A percentile compares a stretch with the other conserved stretches of the same genome.
These are phyloP conservation scores for Craspedostauros australis DNA, from an alignment of 108 stramenopile genomes.

Conservation along the genomic window DNA sequence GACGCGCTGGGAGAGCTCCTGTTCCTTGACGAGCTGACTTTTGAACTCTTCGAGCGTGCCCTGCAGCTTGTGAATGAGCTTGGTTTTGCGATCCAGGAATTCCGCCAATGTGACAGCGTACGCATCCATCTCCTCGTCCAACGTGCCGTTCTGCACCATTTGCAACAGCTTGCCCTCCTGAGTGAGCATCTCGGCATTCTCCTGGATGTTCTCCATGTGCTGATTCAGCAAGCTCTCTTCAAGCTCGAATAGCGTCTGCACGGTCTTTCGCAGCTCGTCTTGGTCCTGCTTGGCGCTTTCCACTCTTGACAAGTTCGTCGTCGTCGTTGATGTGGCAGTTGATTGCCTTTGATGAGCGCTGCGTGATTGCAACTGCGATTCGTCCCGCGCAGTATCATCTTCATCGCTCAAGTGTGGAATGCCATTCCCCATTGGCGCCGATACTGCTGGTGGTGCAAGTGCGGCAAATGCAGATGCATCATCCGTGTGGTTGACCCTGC, in stretches of 20 bases:
- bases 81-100: slow-evolving; percentile 84
- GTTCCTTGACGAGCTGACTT: slow-evolving; percentile 14
- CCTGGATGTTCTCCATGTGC: slow-evolving; percentile 82
- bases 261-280: slow-evolving; percentile 72
- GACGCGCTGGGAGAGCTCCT: slow-evolving; percentile 13
- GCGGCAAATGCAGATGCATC: too few relatives aligned
- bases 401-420: too few relatives aligned
- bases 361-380: too few relatives aligned
- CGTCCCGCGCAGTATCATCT: too few relatives aligned
- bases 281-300: slow-evolving; percentile 28
- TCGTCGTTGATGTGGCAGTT: too few relatives aligned
- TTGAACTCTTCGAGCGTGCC: slow-evolving; percentile 55
- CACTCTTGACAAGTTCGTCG: too few relatives aligned
- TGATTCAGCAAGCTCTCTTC: slow-evolving; percentile 93
- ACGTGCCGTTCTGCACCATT: slow-evolving; percentile 51
- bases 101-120: slow-evolving; percentile 85
- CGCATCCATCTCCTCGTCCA: slow-evolving; percentile 57
- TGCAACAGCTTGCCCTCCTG: slow-evolving; percentile 91
- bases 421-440: too few relatives aligned
- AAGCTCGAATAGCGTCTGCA: slow-evolving; percentile 82
- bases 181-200: slow-evolving; percentile 90
- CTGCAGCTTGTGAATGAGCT: slow-evolving; percentile 55
- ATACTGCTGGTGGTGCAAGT: too few relatives aligned
- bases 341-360: too few relatives aligned
- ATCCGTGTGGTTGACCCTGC: too few relatives aligned